A percentile compares a stretch with the other conserved stretches of the same genome.
Conservation (phyloP, 169 alveolate species). For the Plasmodium falciparum region DNA sequence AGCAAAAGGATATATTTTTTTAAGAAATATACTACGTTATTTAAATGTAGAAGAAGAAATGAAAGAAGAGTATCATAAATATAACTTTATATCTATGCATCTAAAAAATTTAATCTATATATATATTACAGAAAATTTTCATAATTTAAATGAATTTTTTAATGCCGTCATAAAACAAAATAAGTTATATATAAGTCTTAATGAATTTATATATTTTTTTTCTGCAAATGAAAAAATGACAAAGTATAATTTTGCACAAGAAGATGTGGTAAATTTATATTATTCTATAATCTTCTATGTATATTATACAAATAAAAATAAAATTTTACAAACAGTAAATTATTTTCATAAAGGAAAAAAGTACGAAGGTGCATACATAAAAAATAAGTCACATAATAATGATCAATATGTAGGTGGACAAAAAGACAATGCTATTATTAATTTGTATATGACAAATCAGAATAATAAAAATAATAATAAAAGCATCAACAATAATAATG, state of each 20-base stretch:
- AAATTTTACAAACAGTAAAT: constrained; percentile 40
- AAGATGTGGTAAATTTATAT: constrained; percentile 25
- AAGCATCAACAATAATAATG: background rate
- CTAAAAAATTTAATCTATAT: constrained; percentile 59
- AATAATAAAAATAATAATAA: background rate
- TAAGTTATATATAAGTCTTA: constrained; percentile 39
- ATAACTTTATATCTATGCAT: constrained; percentile 37
- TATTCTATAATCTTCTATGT: constrained; percentile 71
- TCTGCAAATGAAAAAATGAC: constrained; percentile 49
- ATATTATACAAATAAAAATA: constrained; percentile 63
- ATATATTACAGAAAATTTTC: constrained; percentile 45
- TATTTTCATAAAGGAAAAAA: constrained; percentile 5
- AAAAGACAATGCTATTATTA: background rate
- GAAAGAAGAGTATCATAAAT: constrained; percentile 61
- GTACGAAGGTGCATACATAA: background rate
- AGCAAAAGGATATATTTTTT: constrained; percentile 56
- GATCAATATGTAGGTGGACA: background rate
- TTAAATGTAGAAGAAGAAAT: constrained; percentile 51
- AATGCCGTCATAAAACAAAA: constrained; percentile 44
- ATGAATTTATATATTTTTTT: constrained; percentile 72
- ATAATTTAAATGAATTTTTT: constrained; percentile 46
- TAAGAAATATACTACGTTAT: constrained; percentile 44
- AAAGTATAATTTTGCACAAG: constrained; percentile 22
- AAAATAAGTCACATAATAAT: background rate
- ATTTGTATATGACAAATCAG: background rate